phyloP scores from a whole-genome alignment of 1,139 yeast genomes.

The Diutina neorugosa region DNA sequence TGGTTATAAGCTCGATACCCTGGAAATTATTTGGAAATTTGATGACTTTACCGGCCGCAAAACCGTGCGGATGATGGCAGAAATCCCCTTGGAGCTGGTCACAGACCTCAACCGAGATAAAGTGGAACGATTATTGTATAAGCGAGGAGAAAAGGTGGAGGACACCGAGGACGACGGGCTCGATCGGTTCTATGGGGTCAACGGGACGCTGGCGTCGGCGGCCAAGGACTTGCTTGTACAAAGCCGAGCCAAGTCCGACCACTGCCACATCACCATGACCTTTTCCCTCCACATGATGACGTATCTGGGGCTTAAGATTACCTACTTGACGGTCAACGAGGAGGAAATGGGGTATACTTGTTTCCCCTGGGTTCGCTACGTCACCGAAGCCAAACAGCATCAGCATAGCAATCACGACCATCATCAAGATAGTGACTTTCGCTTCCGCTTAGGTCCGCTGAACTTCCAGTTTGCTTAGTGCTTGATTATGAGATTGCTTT shows the following conservation, averaged over 20 bases:
- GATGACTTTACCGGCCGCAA: constrained; percentile 41
- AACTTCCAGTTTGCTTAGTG: not conserved
- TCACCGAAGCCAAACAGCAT: constrained; percentile 16
- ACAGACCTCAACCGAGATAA: not conserved
- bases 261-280: constrained; percentile 18
- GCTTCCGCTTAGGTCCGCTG: not conserved
- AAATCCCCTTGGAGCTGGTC: constrained; percentile 14
- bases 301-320: constrained; percentile 30
- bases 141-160: constrained; percentile 4
- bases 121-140: not conserved
- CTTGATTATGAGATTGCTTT: too few species aligned
- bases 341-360: constrained; percentile 31
- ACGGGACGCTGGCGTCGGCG: constrained; percentile 22
- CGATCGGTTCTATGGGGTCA: constrained; percentile 32
- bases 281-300: constrained; percentile 32
- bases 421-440: not conserved
- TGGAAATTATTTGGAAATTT: constrained; percentile 50
- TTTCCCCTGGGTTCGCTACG: constrained; percentile 36
- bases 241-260: constrained; percentile 8
- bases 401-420: not conserved
- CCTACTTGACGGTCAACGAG: constrained; percentile 30
- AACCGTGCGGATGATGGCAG: constrained; percentile 33
- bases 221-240: constrained; percentile 9
- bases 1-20: constrained; percentile 28
- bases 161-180: constrained; percentile 18